Percentiles rank a stretch among this genome's conserved stretches.
Evolutionary conservation across 2,329 filamentous ascomycete species (phyloP).

Genomic region (Colletotrichum melonis): DNA sequence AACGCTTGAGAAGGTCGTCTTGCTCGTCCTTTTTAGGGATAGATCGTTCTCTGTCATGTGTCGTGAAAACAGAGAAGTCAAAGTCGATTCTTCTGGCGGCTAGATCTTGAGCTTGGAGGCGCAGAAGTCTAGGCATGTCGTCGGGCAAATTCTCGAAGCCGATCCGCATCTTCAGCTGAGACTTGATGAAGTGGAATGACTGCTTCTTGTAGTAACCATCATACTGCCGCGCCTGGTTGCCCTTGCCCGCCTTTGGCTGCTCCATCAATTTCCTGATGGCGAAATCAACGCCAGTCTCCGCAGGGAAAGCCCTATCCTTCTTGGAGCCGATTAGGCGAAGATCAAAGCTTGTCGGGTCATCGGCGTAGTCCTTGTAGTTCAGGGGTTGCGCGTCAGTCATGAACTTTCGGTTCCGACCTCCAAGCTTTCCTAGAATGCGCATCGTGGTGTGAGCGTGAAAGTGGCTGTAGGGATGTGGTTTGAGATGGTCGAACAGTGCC

Average conservation of each 20-base stretch:
- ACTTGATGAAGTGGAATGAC: conserved; percentile 86
- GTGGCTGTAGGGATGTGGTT: conserved; percentile 93
- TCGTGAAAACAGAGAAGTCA: conserved; percentile 77
- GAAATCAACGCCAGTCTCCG: conserved; percentile 86
- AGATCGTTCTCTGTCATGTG: conserved; percentile 83
- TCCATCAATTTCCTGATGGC: conserved; percentile 92
- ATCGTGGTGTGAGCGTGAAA: conserved; percentile 98
- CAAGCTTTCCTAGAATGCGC: conserved; percentile 95
- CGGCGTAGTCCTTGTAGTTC: conserved; percentile 84
- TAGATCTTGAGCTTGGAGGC: conserved; percentile 90
- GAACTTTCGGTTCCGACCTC: conserved; percentile 94
- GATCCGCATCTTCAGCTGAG: conserved; percentile 90
- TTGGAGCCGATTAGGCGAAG: conserved; percentile 90
- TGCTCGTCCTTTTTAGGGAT: conserved; percentile 88
- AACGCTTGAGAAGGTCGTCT: conserved; percentile 83
- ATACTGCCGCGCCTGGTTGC: conserved; percentile 66
- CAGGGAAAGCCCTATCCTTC: conserved; percentile 87
- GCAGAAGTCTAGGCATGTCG: conserved; percentile 85
- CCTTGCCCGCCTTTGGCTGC: conserved; percentile 71
- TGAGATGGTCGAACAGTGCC: conserved; percentile 93
- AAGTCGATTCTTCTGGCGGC: conserved; percentile 77
- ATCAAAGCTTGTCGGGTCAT: conserved; percentile 89
- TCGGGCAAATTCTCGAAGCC: conserved; percentile 90
- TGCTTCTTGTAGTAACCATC: conserved; percentile 94
- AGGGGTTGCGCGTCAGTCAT: conserved; percentile 90